Base-by-base conservation (phyloP, 2,329 filamentous ascomycete genomes). In the Chaetoscypha palmicola region DNA sequence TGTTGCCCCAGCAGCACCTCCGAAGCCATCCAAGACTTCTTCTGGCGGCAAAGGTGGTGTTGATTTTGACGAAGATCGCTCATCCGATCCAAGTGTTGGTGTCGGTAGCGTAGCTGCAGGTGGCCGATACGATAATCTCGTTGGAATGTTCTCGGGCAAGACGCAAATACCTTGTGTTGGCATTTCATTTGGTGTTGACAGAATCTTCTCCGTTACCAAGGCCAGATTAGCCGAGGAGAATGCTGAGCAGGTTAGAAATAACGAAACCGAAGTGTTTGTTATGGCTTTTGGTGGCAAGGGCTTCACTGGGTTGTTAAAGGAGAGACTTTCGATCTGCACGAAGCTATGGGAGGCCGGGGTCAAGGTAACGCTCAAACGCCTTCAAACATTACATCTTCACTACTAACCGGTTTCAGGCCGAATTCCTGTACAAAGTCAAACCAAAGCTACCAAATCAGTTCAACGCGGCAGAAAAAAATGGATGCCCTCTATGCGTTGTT, bases 251-350 rank as follows among this genome's bases (percentile, higher is more conserved):
- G 68, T 80, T 41, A 72, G 85, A 51, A 73, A 74, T 52, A 88
- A 82, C 59, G 85, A 92, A 56, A 83, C 90, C 2, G 90, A 97
- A 60, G 89, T 90, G 35, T 96, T 81, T 66, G 84, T 97, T 59
- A 97, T 97, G 89, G 89, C 89, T 0, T 89, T 96, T 60, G 90
- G 88, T 42, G 85, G 86, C 41, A 91, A 90, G 66, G 85, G 81
- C 16, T 91, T 90, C 64, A 83, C 75, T 12, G 88, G 87, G 35
- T 71, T 94, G 51, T 68, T 95, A 43, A 79, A 81, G 54, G 85
- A 96, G 70, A 83, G 91, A 53, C 90, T 96, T 79, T 71, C 79
- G 20, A 76, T 97, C 28, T 82, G 83, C 47, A 76, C 79, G 53
- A 73, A 73, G 52, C 71, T 97, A 38, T 94, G 91, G 88, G 81